These are phyloP conservation scores for Phytophthora litchii DNA, from an alignment of 352 stramenopile genomes.

Conservation along the genomic window DNA sequence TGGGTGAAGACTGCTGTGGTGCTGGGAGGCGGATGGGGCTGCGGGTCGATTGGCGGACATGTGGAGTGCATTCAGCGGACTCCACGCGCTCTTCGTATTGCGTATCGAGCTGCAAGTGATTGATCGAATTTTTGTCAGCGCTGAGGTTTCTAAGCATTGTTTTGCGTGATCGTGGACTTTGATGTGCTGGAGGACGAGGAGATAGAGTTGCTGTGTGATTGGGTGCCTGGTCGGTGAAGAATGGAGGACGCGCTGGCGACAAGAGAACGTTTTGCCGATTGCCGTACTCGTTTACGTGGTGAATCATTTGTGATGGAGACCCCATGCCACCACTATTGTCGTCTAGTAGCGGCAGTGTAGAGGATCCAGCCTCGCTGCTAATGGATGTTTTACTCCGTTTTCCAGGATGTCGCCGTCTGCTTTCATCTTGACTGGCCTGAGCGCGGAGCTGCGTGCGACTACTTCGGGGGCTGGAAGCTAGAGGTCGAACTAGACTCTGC, in stretches of 20 bases:
- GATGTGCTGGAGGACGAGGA: constrained; percentile 14
- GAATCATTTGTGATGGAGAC: constrained; percentile 45
- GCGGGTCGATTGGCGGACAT: constrained; percentile 6
- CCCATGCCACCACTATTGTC: constrained; percentile 1
- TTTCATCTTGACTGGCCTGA: constrained; percentile 23
- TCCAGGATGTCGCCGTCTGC: constrained; percentile 17
- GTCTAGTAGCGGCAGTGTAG: constrained; percentile 27
- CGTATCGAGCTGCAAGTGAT: constrained; percentile 24
- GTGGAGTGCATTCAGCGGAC: constrained; percentile 2
- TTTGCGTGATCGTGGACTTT: constrained; percentile 17
- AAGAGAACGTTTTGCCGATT: constrained; percentile 60
- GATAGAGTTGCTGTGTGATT: constrained; percentile 1
- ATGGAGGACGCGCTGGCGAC: constrained; percentile 60
- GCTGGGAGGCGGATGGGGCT: constrained; percentile 7
- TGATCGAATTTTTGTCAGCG: constrained; percentile 12
- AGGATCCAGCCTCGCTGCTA: constrained; percentile 3
- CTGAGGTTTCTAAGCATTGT: constrained; percentile 12
- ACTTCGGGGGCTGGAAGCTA: constrained; percentile 27
- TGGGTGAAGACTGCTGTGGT: constrained; percentile 1
- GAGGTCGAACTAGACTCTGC: constrained; percentile 24
- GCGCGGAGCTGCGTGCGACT: constrained; percentile 34
- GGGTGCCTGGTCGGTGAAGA: constrained; percentile 34
- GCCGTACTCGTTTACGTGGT: constrained; percentile 76
- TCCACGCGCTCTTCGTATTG: constrained; percentile 43
- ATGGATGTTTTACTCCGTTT: constrained; percentile 11